phyloP scores from a whole-genome alignment of 805 yeast genomes.

The Cyberlindnera nakhonratchasimensis region DNA sequence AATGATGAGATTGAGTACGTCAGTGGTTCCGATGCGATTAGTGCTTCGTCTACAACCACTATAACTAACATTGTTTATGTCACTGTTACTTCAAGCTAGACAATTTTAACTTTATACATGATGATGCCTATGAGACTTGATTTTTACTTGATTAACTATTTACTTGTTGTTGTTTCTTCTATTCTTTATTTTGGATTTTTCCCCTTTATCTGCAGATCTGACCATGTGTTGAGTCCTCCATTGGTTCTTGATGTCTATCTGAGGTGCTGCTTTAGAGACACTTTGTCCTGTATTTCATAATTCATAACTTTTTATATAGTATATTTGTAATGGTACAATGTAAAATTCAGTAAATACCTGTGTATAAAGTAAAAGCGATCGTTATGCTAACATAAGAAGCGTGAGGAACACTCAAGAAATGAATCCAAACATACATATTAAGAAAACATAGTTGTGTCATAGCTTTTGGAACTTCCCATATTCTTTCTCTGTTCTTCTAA shows the following conservation, averaged over 20 bases:
- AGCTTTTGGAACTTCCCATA: conserved; percentile 22
- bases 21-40: conserved; percentile 28
- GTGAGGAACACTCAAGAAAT: no score
- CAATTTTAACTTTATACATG: neutral
- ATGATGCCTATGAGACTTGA: conserved; percentile 1
- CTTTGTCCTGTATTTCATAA: neutral
- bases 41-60: conserved; percentile 29
- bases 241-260: conserved; percentile 8
- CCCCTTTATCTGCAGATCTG: neutral
- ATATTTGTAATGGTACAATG: neutral
- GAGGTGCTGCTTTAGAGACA: neutral
- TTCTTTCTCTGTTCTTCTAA: conserved; percentile 27
- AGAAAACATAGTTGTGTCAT: conserved; percentile 17
- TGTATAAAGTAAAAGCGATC: no score
- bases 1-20: conserved; percentile 23
- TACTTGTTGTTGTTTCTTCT: neutral
- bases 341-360: no score
- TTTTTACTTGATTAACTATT: neutral
- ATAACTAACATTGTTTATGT: conserved; percentile 24
- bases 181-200: neutral
- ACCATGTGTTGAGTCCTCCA: conserved; percentile 4
- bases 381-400: no score
- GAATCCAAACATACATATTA: no score
- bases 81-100: conserved; percentile 17
- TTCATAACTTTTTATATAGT: neutral